phyloP scores from a whole-genome alignment of 108 stramenopile genomes.

The Chaetoceros tenuissimus region DNA sequence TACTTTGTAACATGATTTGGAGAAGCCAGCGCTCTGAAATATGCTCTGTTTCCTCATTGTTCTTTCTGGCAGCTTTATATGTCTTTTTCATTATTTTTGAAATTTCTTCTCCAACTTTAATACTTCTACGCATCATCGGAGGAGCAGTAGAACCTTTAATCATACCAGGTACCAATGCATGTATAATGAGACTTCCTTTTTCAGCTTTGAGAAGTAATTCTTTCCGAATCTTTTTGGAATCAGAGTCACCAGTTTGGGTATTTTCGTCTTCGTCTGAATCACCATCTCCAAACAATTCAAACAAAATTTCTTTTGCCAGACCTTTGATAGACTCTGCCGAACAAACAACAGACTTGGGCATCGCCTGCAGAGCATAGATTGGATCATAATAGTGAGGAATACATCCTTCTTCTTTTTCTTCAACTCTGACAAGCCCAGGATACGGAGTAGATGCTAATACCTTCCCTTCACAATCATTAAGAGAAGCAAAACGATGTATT shows the following conservation, averaged over 20 bases:
- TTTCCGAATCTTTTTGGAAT: not conserved
- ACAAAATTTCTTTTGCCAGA: constrained; percentile 22
- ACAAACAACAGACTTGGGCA: constrained; percentile 31
- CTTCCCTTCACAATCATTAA: not conserved
- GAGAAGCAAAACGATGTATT: constrained; percentile 6
- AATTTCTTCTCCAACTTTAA: constrained; percentile 25
- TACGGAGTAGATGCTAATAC: constrained; percentile 18
- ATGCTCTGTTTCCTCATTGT: not conserved
- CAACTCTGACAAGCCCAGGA: constrained; percentile 36
- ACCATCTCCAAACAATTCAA: constrained; percentile 8
- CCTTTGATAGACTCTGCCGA: constrained; percentile 41
- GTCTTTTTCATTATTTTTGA: constrained; percentile 16
- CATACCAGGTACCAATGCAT: constrained; percentile 44
- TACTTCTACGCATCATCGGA: constrained; percentile 16
- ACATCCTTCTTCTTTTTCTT: not conserved
- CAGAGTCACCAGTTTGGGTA: not conserved
- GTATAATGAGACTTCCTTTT: constrained; percentile 31
- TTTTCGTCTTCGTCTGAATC: constrained; percentile 3
- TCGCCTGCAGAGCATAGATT: constrained; percentile 36
- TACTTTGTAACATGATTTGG: constrained; percentile 38
- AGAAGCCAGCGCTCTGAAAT: constrained; percentile 29
- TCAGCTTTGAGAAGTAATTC: constrained; percentile 16
- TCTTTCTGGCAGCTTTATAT: constrained; percentile 26
- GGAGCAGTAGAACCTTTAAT: constrained; percentile 29
- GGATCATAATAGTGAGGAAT: constrained; percentile 16